Base-by-base conservation (phyloP, 2,329 filamentous ascomycete species). In the Fusarium nanum region DNA sequence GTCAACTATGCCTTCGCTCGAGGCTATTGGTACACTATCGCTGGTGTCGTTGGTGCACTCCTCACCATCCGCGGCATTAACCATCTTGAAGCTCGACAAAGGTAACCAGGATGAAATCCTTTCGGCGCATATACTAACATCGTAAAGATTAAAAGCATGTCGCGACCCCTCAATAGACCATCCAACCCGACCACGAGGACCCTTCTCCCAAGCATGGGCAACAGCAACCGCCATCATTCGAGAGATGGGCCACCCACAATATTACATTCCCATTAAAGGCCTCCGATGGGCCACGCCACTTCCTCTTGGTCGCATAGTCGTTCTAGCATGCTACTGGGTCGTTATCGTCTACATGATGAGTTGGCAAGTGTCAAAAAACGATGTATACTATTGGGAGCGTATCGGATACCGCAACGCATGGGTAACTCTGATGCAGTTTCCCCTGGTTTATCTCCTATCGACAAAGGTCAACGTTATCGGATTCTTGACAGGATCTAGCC, bases 321-420 rank as follows among this genome's bases (percentile, higher is more conserved):
- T 87, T 28, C 78, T 91, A 3, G 73, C 84, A 14, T 80, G 80
- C 64, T 91, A 91, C 78, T 90, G 87, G 87, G 83, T 85, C 41
- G 80, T 89, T 63, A 79, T 90, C 50, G 79, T 86, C 59, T 87
- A 85, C 76, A 86, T 89, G 81, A 87, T 88, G 83, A 80, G 81
- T 5, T 80, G 81, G 66, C 79, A 80, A 23, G 84, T 83, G 50
- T 77, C 88, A 46, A 70, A 83, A 46, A 73, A 84, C 27, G 88
- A 90, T 67, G 82, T 81, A 44, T 85, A 85, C 70, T 89, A 84
- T 76, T 89, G 84, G 81, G 89, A 92, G 76, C 87, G 88, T 64
- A 86, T 91, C 60, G 90, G 87, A 8, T 92, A 88, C 76, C 87
- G 90, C 59, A 90, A 89, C 69, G 90, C 88, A 20, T 92, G 90